Percentiles rank a stretch among this genome's conserved stretches.
phyloP scores from a whole-genome alignment of 2,329 filamentous ascomycete genomes.

The Mariannaea sp. region DNA sequence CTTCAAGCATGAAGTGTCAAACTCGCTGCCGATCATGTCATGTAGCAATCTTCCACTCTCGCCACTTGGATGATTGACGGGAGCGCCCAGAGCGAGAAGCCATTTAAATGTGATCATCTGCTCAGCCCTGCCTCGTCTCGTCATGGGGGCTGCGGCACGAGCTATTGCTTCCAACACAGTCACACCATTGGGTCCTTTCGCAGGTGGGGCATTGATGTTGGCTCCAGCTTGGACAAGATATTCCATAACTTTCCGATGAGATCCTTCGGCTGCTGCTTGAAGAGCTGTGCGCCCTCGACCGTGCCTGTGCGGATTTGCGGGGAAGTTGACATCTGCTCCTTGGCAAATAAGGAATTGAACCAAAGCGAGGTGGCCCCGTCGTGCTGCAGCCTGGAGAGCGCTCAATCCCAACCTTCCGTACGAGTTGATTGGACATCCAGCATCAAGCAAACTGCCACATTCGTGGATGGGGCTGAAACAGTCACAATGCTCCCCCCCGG shows the following conservation, averaged over 20 bases:
- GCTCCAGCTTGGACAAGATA: background rate
- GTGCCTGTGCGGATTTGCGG: background rate
- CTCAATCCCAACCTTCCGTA: background rate
- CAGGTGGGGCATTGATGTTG: background rate
- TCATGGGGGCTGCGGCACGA: too few species aligned
- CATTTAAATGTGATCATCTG: background rate
- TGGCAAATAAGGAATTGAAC: background rate
- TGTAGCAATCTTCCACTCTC: background rate
- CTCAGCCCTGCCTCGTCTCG: too few species aligned
- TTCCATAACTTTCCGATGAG: background rate
- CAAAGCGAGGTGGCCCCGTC: background rate
- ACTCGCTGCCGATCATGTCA: background rate
- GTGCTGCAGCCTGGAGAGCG: background rate
- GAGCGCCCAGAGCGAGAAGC: background rate
- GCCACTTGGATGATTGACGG: background rate
- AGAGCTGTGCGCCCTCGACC: background rate
- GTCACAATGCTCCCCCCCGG: background rate
- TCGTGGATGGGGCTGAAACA: background rate
- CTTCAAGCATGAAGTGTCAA: background rate
- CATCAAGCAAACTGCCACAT: background rate
- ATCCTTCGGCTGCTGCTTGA: background rate
- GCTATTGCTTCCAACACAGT: constrained; percentile 1
- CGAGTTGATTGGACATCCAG: background rate
- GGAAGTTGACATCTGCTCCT: background rate
- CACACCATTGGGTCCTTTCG: background rate